Evolutionary conservation across 305 asterid genomes (phyloP), one percentile per base, ranked within the genome.

Genomic region (Withania somnifera): DNA sequence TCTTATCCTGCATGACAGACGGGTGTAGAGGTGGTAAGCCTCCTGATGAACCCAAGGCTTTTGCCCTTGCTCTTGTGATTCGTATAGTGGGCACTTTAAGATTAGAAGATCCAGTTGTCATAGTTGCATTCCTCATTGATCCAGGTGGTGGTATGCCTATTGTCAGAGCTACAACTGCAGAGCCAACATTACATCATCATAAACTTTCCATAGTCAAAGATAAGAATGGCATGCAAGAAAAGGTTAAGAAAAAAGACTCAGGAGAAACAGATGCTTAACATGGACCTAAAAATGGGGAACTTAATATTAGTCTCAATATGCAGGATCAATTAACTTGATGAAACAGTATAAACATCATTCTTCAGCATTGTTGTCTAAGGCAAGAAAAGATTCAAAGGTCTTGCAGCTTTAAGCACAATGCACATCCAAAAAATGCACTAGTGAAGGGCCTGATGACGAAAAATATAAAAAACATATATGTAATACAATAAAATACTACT

Each of bases 11-110:
- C 81, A 86, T 91, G 57, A 83, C 81, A 32, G 92, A 83, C 68
- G 97, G 97, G 73, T 90, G 69, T 73, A 88, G 80, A 69, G 97
- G 98, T 19, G 96, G 99, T 87, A 92, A 86, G 81, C 90, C 92
- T 82, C 84, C 87, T 81, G 92, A 88, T 42, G 89, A 78, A 80
- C 91, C 90, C 52, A 93, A 77, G 67, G 88, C 81, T 89, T 92
- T 94, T 45, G 97, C 93, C 83, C 93, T 87, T 71, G 98, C 90
- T 89, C 98, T 87, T 57, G 99, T 96, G 79, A 92, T 82, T 80
- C 97, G 89, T 86, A 86, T 79, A 79, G 82, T 53, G 75, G 93
- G 86, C 78, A 79, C 90, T 57, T 80, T 81, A 57, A 88, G 64
- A 78, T 86, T 84, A 75, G 93, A 86, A 7, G 83, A 45, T 71